Conservation (phyloP, 1,139 yeast species). For the Suhomyces ambrosiae region DNA sequence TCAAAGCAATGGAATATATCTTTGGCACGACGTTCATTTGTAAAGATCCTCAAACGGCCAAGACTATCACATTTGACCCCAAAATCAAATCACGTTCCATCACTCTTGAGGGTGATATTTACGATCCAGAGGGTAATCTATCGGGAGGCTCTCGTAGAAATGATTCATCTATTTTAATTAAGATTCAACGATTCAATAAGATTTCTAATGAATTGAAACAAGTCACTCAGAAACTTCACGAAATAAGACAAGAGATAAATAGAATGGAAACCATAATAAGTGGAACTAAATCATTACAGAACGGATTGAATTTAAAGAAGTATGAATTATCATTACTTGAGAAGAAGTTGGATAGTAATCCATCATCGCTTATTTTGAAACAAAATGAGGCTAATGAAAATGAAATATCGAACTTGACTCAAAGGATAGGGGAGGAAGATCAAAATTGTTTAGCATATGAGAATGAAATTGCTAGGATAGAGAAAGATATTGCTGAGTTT, state of each 20-base stretch:
- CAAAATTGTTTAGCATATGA: slow-evolving; percentile 27
- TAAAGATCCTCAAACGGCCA: slow-evolving; percentile 84
- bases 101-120: slow-evolving; percentile 89
- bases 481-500: slow-evolving; percentile 82
- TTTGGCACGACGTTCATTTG: slow-evolving; percentile 90
- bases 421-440: slow-evolving; percentile 40
- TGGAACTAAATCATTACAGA: slow-evolving; percentile 61
- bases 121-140: slow-evolving; percentile 94
- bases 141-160: slow-evolving; percentile 89
- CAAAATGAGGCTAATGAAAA: slow-evolving; percentile 50
- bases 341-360: slow-evolving; percentile 61
- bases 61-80: slow-evolving; percentile 83
- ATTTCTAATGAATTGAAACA: slow-evolving; percentile 42
- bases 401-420: slow-evolving; percentile 51
- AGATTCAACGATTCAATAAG: slow-evolving; percentile 70
- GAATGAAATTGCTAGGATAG: slow-evolving; percentile 56
- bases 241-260: slow-evolving; percentile 43
- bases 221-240: slow-evolving; percentile 42
- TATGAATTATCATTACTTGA: slow-evolving; percentile 70
- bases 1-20: slow-evolving; percentile 86
- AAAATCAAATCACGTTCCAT: slow-evolving; percentile 81
- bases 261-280: slow-evolving; percentile 50
- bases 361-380: slow-evolving; percentile 57
- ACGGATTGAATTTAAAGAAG: slow-evolving; percentile 61
- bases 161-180: slow-evolving; percentile 59